Base-by-base conservation (phyloP, 2,329 filamentous ascomycete genomes). In the Stagonosporopsis vannaccii region DNA sequence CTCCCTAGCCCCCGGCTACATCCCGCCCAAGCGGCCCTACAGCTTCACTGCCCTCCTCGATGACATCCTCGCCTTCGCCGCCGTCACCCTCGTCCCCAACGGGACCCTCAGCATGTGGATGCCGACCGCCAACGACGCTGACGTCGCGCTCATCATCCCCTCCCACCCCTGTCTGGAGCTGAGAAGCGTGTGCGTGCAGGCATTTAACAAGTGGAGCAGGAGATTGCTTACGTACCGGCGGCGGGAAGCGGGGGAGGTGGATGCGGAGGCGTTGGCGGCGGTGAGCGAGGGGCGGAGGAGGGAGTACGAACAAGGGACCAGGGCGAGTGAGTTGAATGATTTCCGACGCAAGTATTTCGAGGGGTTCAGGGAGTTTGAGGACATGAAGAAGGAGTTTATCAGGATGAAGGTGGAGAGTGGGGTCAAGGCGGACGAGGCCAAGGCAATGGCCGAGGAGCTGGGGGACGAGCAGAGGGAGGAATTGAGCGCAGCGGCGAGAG, bases 101-200 rank as follows among this genome's bases (percentile, higher is more conserved):
- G 95, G 92, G 0, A 83, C 95, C 25, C 75, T 99, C 9, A 91
- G 90, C 7, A 96, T 99, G 81, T 99, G 95, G 95, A 96, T 98
- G 91, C 95, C 95, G 0, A 96, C 92, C 0, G 89, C 92, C 25
- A 77, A 77, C 50, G 75, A 76, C 39, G 74, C 77, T 41, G 75
- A 91, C 43, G 85, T 89, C 55, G 90, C 94, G 70, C 86, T 97
- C 20, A 81, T 86, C 0, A 84, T 94, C 13, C 94, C 94, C 0
- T 83, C 82, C 19, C 92, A 98, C 72, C 89, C 90, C 0, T 86
- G 85, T 54, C 78, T 99, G 13, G 84, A 90, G 67, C 79, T 94
- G 22, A 83, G 92, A 19, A 87, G 84, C 39, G 85, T 92, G 26
- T 97, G 92, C 70, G 86, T 90, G 6, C 95, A 99, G 73, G 82